phyloP scores from a whole-genome alignment of 2,329 filamentous ascomycete genomes.

The Penicillium thymicola region DNA sequence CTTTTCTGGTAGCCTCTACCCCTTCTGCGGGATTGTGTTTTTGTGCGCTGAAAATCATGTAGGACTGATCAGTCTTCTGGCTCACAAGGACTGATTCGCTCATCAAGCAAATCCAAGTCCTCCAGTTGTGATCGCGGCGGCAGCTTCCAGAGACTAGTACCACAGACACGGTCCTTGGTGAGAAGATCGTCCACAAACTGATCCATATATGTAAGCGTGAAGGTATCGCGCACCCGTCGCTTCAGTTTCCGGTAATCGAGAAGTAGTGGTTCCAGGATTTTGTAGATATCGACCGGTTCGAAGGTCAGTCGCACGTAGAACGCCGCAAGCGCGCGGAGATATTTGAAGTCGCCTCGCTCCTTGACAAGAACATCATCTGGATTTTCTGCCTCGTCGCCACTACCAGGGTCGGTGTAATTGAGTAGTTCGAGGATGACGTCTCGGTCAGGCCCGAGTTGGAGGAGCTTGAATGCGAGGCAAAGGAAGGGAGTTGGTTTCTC shows the following conservation, averaged over 20 bases:
- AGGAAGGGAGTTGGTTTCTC: constrained; percentile 89
- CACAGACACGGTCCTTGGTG: constrained; percentile 84
- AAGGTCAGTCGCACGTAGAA: constrained; percentile 94
- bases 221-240: constrained; percentile 70
- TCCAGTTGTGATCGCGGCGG: constrained; percentile 77
- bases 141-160: constrained; percentile 89
- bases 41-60: neutral
- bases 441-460: constrained; percentile 79
- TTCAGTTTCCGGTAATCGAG: constrained; percentile 80
- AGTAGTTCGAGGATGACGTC: constrained; percentile 79
- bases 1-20: neutral
- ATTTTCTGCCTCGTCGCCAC: constrained; percentile 31
- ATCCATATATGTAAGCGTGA: constrained; percentile 76
- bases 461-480: constrained; percentile 89
- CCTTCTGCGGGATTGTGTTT: neutral
- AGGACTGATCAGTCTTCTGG: neutral
- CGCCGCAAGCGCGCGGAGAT: constrained; percentile 80
- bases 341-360: constrained; percentile 57
- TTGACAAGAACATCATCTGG: constrained; percentile 32
- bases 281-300: constrained; percentile 75
- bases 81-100: constrained; percentile 66
- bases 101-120: constrained; percentile 83
- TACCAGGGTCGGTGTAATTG: constrained; percentile 70
- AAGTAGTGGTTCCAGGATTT: constrained; percentile 74
- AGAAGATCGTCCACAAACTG: constrained; percentile 91